Conservation (phyloP, 2,329 filamentous ascomycete species). For the Trematosphaeria pertusa region DNA sequence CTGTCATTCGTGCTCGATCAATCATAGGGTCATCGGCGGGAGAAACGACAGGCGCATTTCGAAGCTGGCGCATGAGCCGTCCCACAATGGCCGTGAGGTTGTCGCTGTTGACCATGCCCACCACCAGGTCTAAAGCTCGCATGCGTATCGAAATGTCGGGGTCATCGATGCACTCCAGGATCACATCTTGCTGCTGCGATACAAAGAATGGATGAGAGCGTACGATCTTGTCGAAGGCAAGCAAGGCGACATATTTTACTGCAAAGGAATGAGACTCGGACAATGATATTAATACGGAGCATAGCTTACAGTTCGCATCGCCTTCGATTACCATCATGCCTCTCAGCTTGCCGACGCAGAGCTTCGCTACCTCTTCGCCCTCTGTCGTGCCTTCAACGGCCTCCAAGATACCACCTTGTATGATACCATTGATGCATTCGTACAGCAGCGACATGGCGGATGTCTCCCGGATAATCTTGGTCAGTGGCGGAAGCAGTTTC, state of each 20-base stretch:
- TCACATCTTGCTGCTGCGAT: slow-evolving; percentile 92
- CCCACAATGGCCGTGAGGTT: slow-evolving; percentile 86
- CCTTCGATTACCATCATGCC: slow-evolving; percentile 94
- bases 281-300: slow-evolving; percentile 17
- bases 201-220: slow-evolving; percentile 87
- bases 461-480: slow-evolving; percentile 91
- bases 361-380: slow-evolving; percentile 86
- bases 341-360: slow-evolving; percentile 91
- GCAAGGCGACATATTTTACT: slow-evolving; percentile 97
- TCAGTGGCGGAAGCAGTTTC: slow-evolving; percentile 89
- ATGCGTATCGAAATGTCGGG: slow-evolving; percentile 94
- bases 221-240: slow-evolving; percentile 96
- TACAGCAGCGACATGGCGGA: slow-evolving; percentile 98
- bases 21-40: slow-evolving; percentile 53
- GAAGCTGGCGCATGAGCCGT: slow-evolving; percentile 83
- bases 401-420: slow-evolving; percentile 92
- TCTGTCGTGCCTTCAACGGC: slow-evolving; percentile 80
- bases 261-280: slow-evolving; percentile 21
- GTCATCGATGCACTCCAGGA: slow-evolving; percentile 94
- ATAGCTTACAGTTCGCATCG: slow-evolving; percentile 82
- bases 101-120: slow-evolving; percentile 90
- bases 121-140: slow-evolving; percentile 87
- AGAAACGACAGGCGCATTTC: slow-evolving; percentile 67
- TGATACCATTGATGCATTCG: slow-evolving; percentile 98
- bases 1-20: slow-evolving; percentile 53